Conservation (phyloP, 169 alveolate genomes). For the Babesia bovis region DNA sequence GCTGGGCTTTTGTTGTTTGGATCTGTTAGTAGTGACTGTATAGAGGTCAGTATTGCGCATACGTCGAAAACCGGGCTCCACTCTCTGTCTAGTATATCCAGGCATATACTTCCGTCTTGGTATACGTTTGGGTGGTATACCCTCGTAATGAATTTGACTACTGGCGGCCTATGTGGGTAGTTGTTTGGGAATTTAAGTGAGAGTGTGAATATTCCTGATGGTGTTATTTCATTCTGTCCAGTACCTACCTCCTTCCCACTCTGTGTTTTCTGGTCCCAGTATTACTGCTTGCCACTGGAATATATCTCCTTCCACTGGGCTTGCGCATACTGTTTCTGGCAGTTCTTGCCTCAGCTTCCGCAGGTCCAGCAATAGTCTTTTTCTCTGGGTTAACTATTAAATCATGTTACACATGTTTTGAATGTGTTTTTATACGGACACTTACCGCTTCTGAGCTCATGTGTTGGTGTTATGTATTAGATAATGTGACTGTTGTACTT, state of each 20-base stretch:
- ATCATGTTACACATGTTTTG: neutral
- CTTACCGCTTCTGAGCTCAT: conserved; percentile 59
- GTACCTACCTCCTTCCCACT: conserved; percentile 95
- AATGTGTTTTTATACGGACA: neutral
- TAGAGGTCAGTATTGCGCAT: conserved; percentile 93
- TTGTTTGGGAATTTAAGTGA: conserved; percentile 87
- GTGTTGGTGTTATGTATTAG: neutral
- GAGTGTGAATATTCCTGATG: conserved; percentile 81
- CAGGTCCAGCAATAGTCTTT: conserved; percentile 89
- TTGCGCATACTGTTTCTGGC: conserved; percentile 91
- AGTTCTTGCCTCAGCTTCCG: conserved; percentile 89
- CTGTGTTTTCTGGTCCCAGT: conserved; percentile 96
- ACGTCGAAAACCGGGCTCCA: conserved; percentile 98
- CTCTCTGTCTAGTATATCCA: conserved; percentile 91
- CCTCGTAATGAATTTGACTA: conserved; percentile 81
- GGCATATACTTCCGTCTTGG: conserved; percentile 93
- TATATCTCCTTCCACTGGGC: conserved; percentile 93
- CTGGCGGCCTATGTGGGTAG: conserved; percentile 90
- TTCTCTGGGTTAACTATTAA: conserved; percentile 49
- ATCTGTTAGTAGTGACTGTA: conserved; percentile 93
- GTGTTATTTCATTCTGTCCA: neutral
- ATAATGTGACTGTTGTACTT: neutral
- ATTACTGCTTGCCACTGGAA: conserved; percentile 96
- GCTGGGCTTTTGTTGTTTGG: conserved; percentile 98
- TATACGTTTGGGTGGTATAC: conserved; percentile 92